These are phyloP conservation scores for Antarctomyces pellizariae DNA, from an alignment of 495 filamentous ascomycete species.

Conservation along the genomic window DNA sequence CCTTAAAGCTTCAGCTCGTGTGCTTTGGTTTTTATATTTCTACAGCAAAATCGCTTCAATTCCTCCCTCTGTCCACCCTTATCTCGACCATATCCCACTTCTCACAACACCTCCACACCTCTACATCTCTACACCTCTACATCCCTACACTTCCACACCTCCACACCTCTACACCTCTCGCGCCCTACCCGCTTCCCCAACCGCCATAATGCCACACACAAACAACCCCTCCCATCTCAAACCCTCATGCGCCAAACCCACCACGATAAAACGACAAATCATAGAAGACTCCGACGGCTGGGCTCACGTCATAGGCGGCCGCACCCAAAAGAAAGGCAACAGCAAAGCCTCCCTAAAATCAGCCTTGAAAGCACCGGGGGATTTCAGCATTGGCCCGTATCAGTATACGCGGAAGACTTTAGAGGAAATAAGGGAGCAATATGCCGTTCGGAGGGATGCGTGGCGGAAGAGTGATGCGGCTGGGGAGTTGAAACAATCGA, in stretches of 20 bases:
- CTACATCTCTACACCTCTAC: no score
- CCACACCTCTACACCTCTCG: no score
- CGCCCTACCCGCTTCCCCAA: no score
- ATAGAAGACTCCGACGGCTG: slow-evolving; percentile 26
- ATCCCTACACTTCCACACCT: no score
- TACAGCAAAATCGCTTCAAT: no score
- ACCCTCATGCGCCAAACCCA: slow-evolving; percentile 4
- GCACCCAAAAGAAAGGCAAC: neutral
- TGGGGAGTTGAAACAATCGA: neutral
- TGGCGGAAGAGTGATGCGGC: slow-evolving; percentile 5
- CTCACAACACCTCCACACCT: no score
- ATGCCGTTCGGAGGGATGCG: slow-evolving; percentile 5
- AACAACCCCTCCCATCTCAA: slow-evolving; percentile 17
- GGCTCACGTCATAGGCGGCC: slow-evolving; percentile 25
- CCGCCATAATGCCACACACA: slow-evolving; percentile 23
- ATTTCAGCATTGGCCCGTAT: slow-evolving; percentile 7
- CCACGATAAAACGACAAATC: slow-evolving; percentile 17
- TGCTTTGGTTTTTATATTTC: no score
- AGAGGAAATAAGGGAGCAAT: slow-evolving; percentile 17
- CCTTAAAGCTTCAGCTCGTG: no score
- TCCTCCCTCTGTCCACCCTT: no score
- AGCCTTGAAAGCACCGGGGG: slow-evolving; percentile 2
- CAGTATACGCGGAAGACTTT: slow-evolving; percentile 14
- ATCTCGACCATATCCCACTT: no score
- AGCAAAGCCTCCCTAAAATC: neutral